Percentiles rank a stretch among this genome's conserved stretches.
Conservation (phyloP, 225 moss, liverwort and hornwort species). For the Pleurozium schreberi region DNA sequence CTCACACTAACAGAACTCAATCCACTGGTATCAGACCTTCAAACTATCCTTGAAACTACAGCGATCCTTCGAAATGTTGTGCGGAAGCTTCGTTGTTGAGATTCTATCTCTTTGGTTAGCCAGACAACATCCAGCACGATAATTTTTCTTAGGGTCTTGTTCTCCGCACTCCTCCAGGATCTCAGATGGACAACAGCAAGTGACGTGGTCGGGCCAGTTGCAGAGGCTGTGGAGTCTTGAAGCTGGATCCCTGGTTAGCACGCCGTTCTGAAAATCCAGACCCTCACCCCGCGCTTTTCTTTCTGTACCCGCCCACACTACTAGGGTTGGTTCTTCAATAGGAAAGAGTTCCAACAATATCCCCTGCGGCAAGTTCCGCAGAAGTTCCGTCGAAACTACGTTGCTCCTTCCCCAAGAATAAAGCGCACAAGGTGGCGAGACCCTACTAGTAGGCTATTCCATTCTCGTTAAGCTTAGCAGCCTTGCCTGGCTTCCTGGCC, state of each 20-base stretch:
- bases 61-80: background rate
- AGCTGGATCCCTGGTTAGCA: no score
- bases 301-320: background rate
- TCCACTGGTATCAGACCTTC: background rate
- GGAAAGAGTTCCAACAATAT: background rate
- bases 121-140: no score
- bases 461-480: no score
- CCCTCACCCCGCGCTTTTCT: background rate
- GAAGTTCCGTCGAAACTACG: background rate
- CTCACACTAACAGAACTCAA: no score
- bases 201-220: background rate
- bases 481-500: no score
- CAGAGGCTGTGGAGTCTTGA: background rate
- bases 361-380: background rate
- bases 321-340: background rate
- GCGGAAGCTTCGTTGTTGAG: background rate
- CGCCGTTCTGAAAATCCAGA: background rate
- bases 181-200: background rate
- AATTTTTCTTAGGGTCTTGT: background rate
- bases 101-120: background rate
- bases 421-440: background rate
- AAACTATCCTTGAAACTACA: no score
- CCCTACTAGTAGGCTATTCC: background rate
- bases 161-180: background rate
- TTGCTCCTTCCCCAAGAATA: background rate